phyloP scores from a whole-genome alignment of 208 protist species.

The Wallacemonas sp. region DNA sequence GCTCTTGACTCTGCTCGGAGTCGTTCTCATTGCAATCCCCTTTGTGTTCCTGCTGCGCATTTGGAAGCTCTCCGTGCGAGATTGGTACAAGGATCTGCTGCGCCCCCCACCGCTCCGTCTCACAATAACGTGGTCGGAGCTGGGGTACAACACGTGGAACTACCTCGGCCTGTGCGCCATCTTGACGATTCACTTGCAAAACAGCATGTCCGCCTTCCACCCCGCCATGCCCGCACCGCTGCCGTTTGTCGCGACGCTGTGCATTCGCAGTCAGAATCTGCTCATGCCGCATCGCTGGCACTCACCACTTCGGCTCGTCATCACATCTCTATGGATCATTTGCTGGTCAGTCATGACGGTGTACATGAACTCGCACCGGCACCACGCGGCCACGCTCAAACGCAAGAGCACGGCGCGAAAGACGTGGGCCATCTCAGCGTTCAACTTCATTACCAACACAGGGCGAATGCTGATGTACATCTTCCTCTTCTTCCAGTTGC shows the following conservation, averaged over 20 bases:
- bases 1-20: conserved; percentile 20
- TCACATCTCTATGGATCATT: conserved; percentile 11
- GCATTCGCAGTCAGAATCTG: conserved; percentile 51
- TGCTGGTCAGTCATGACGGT: neutral
- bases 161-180: conserved; percentile 52
- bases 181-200: conserved; percentile 43
- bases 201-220: conserved; percentile 60
- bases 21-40: conserved; percentile 28
- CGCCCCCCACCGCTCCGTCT: conserved; percentile 46
- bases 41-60: conserved; percentile 40
- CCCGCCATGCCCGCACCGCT: conserved; percentile 50
- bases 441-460: conserved; percentile 36
- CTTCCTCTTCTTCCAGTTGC: conserved; percentile 45
- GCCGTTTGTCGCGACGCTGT: conserved; percentile 38
- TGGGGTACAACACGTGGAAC: conserved; percentile 62
- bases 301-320: conserved; percentile 8
- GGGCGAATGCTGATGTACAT: conserved; percentile 32
- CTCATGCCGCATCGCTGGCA: conserved; percentile 62
- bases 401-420: neutral
- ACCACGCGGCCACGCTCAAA: conserved; percentile 2
- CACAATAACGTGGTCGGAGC: conserved; percentile 63
- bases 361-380: conserved; percentile 13
- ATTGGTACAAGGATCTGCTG: conserved; percentile 44
- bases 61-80: conserved; percentile 33
- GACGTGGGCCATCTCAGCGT: conserved; percentile 15